These are phyloP conservation scores for Thalassiosira gravida DNA, from an alignment of 352 stramenopile species.

Conservation along the genomic window DNA sequence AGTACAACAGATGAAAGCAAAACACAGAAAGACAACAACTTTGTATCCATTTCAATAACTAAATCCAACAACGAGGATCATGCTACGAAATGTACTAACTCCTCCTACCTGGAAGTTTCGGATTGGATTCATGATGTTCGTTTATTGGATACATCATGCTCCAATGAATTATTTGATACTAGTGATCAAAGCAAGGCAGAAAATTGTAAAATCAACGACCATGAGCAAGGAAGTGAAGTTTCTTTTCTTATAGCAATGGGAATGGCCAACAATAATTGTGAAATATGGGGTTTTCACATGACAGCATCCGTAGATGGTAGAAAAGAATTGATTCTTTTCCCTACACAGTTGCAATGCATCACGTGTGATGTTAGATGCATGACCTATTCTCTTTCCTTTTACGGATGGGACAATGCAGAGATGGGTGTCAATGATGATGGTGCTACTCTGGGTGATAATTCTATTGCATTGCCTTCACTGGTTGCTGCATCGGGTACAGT, in stretches of 20 bases:
- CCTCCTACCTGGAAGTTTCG: slow-evolving; percentile 43
- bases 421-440: not conserved
- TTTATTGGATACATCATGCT: slow-evolving; percentile 37
- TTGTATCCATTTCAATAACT: too few species aligned
- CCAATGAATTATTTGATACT: too few species aligned
- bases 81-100: too few species aligned
- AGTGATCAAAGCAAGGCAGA: too few species aligned
- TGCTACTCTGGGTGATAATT: too few species aligned
- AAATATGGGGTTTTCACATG: slow-evolving; percentile 57
- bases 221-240: not conserved
- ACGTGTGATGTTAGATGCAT: slow-evolving; percentile 52
- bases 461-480: slow-evolving; percentile 21
- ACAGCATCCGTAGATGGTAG: not conserved
- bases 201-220: too few species aligned
- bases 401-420: slow-evolving; percentile 31
- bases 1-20: too few species aligned
- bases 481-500: slow-evolving; percentile 51
- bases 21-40: too few species aligned
- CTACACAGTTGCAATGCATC: slow-evolving; percentile 41
- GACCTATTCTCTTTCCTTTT: slow-evolving; percentile 52
- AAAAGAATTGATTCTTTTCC: slow-evolving; percentile 10
- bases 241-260: slow-evolving; percentile 51
- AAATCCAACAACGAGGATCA: too few species aligned
- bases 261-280: slow-evolving; percentile 60
- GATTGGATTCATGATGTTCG: slow-evolving; percentile 70